These are phyloP conservation scores for Pseudonitzschia multiseries DNA, from an alignment of 108 stramenopile genomes.

Conservation along the genomic window DNA sequence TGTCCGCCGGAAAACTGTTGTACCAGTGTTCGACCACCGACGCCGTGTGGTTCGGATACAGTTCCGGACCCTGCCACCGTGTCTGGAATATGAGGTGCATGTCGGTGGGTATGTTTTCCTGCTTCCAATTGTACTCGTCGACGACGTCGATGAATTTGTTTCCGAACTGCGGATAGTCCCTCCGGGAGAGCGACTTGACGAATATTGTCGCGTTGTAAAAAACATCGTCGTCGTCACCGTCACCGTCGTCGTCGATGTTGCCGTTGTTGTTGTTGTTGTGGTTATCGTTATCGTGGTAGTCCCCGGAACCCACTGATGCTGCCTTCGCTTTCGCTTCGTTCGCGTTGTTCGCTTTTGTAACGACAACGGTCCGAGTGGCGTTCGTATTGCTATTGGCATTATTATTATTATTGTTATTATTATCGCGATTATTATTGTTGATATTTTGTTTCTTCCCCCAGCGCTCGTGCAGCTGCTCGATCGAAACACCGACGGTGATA, in stretches of 20 bases:
- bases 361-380: too few species aligned
- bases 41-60: constrained; percentile 4
- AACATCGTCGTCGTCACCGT: not conserved
- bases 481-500: constrained; percentile 14
- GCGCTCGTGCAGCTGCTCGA: not conserved
- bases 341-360: too few species aligned
- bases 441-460: constrained; percentile 5
- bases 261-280: not conserved
- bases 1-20: constrained; percentile 19
- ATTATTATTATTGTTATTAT: not conserved
- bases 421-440: not conserved
- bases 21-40: constrained; percentile 22
- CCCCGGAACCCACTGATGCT: too few species aligned
- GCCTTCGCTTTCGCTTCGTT: too few species aligned
- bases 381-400: not conserved
- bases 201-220: constrained; percentile 13
- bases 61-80: not conserved
- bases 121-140: constrained; percentile 7
- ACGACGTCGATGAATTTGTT: constrained; percentile 19
- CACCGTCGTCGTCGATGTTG: not conserved
- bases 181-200: constrained; percentile 6
- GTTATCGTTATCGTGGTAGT: not conserved
- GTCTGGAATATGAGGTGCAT: constrained; percentile 15
- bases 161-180: constrained; percentile 9
- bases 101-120: not conserved